A percentile compares a stretch with the other conserved stretches of the same genome.
phyloP scores from a whole-genome alignment of 164 flowering plant genomes.

The Pachysandra terminalis region DNA sequence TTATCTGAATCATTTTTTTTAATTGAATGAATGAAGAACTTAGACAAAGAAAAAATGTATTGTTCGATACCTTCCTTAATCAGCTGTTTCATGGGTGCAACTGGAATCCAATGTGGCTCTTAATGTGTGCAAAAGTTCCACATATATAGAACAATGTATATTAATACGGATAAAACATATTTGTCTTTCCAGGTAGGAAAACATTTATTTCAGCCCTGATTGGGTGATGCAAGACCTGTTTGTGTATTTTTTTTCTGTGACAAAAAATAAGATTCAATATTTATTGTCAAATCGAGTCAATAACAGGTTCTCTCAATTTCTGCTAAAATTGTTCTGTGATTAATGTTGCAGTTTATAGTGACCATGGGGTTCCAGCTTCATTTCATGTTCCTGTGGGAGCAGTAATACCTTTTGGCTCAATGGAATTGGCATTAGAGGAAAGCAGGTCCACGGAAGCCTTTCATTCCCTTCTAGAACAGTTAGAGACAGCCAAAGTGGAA shows the following conservation, averaged over 20 bases:
- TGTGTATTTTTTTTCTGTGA: too few relatives aligned
- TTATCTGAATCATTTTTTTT: neutral
- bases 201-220: too few relatives aligned
- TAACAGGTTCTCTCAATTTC: neutral
- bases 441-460: constrained; percentile 45
- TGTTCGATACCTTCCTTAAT: neutral
- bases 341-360: constrained; percentile 50
- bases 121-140: too few relatives aligned
- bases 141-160: too few relatives aligned
- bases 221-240: too few relatives aligned
- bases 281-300: neutral
- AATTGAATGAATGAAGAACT: neutral
- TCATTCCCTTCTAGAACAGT: constrained; percentile 40
- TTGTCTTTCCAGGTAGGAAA: too few relatives aligned
- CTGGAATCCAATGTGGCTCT: too few relatives aligned
- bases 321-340: neutral
- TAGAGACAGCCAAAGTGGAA: constrained; percentile 68
- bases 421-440: constrained; percentile 60
- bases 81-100: too few relatives aligned
- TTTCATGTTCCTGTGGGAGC: constrained; percentile 73
- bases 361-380: constrained; percentile 78
- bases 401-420: constrained; percentile 82
- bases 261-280: too few relatives aligned
- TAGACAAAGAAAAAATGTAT: neutral
- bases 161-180: too few relatives aligned